Evolutionary conservation across 192 early-diverging fungal genomes (phyloP).

Genomic region (Backusella morwellensis): DNA sequence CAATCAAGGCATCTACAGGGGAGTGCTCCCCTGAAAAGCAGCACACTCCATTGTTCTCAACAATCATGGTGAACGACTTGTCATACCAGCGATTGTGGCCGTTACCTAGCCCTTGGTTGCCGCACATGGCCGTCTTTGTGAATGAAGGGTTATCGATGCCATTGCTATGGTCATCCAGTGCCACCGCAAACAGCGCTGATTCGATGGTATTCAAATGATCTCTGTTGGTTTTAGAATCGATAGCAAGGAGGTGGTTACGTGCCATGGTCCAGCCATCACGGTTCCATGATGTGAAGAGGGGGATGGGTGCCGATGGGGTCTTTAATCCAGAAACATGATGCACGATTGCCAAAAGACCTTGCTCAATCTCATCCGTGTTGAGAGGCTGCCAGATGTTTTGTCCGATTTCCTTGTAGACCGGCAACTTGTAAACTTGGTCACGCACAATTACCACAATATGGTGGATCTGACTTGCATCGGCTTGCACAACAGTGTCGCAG

Average conservation of each 20-base stretch:
- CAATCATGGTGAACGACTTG: constrained; percentile 64
- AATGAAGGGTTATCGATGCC: constrained; percentile 36
- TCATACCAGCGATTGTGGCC: constrained; percentile 93
- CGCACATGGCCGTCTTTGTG: constrained; percentile 46
- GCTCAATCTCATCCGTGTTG: constrained; percentile 70
- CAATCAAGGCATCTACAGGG: constrained; percentile 23
- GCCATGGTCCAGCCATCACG: constrained; percentile 80
- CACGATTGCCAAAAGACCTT: background rate
- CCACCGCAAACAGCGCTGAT: constrained; percentile 69
- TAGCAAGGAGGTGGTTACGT: constrained; percentile 61
- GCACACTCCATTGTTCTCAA: constrained; percentile 73
- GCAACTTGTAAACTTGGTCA: constrained; percentile 78
- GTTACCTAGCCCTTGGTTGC: constrained; percentile 47
- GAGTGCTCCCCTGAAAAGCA: constrained; percentile 58
- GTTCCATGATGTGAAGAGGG: constrained; percentile 75
- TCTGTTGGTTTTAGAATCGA: constrained; percentile 54
- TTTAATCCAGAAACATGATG: background rate
- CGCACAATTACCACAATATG: constrained; percentile 69
- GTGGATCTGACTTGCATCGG: constrained; percentile 38
- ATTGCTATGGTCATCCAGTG: constrained; percentile 67
- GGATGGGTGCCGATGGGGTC: constrained; percentile 54
- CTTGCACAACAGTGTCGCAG: constrained; percentile 68
- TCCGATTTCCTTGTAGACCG: constrained; percentile 57
- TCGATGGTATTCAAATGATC: constrained; percentile 66
- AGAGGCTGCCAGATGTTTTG: constrained; percentile 52